Percentiles rank a stretch among this genome's conserved stretches.
Evolutionary conservation across 2,329 filamentous ascomycete species (phyloP).

Genomic region (Ophiostoma perfectum): DNA sequence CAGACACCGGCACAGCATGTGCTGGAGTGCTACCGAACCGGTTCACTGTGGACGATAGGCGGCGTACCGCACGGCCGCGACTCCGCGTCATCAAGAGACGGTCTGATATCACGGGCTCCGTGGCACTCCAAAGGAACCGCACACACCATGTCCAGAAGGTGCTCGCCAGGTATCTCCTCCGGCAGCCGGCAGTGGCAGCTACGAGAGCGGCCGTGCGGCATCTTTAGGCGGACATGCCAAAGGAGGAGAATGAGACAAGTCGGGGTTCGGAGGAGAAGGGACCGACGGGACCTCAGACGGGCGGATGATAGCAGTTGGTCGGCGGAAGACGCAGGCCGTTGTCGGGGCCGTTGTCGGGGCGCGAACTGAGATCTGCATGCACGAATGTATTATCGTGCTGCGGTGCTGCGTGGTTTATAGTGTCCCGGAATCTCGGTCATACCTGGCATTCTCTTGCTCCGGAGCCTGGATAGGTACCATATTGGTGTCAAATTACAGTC

Average conservation of each 20-base stretch:
- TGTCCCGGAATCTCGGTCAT: background rate
- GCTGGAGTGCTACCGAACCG: background rate
- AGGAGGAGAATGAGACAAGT: background rate
- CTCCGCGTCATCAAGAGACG: background rate
- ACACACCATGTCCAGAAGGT: background rate
- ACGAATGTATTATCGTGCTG: background rate
- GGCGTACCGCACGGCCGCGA: background rate
- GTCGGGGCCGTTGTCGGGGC: background rate
- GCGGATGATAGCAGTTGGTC: background rate
- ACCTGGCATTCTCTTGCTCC: background rate
- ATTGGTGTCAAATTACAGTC: too few relatives aligned
- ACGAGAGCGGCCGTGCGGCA: conserved; percentile 6
- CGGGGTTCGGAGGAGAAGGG: background rate
- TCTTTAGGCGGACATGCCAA: background rate
- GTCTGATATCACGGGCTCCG: background rate
- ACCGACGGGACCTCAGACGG: background rate
- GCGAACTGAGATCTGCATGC: background rate
- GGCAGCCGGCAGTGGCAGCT: background rate
- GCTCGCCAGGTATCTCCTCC: conserved; percentile 8
- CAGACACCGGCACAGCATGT: conserved; percentile 15
- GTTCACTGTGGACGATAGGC: background rate
- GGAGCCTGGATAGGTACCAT: background rate
- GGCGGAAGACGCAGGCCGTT: background rate
- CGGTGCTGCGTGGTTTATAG: background rate
- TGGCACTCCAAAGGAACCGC: background rate